Percentiles rank a stretch among this genome's conserved stretches.
phyloP scores from a whole-genome alignment of 192 early-diverging fungal genomes.

The Backusella australiensis region DNA sequence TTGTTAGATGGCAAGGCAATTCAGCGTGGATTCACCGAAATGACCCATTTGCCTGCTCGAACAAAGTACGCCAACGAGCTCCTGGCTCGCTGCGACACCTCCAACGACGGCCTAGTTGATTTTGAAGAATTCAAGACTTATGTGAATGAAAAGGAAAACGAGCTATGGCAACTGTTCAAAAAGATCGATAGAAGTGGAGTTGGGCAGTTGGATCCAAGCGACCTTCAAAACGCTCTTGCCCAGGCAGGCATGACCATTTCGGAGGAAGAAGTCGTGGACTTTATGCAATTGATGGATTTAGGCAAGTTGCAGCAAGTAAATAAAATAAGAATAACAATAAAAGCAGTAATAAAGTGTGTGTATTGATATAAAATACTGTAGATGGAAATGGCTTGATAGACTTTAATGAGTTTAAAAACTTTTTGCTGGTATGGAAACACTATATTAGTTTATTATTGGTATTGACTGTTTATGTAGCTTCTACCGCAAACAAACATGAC shows the following conservation, averaged over 20 bases:
- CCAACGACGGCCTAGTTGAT: constrained; percentile 37
- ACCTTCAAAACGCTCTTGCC: constrained; percentile 48
- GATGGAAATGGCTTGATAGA: constrained; percentile 59
- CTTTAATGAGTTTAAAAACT: constrained; percentile 65
- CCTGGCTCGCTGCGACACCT: constrained; percentile 31
- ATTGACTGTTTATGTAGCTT: constrained; percentile 32
- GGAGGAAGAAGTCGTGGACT: constrained; percentile 53
- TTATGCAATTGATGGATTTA: constrained; percentile 60
- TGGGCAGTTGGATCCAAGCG: constrained; percentile 48
- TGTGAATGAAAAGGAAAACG: constrained; percentile 60
- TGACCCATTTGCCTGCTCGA: constrained; percentile 33
- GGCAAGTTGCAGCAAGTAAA: constrained; percentile 20
- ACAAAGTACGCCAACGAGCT: constrained; percentile 38
- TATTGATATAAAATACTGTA: not conserved
- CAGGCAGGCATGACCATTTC: constrained; percentile 56
- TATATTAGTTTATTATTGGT: not conserved
- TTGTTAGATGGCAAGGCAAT: constrained; percentile 31
- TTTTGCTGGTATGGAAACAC: constrained; percentile 44
- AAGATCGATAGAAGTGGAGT: constrained; percentile 58
- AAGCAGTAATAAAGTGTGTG: not conserved
- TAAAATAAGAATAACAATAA: not conserved
- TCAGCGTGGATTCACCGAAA: constrained; percentile 29
- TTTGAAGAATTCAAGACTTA: constrained; percentile 56
- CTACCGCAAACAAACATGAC: constrained; percentile 57
- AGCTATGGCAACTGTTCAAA: constrained; percentile 60